A percentile compares a stretch with the other conserved stretches of the same genome.
These are phyloP conservation scores for Danielia oregonensis DNA, from an alignment of 805 yeast genomes.

Conservation along the genomic window DNA sequence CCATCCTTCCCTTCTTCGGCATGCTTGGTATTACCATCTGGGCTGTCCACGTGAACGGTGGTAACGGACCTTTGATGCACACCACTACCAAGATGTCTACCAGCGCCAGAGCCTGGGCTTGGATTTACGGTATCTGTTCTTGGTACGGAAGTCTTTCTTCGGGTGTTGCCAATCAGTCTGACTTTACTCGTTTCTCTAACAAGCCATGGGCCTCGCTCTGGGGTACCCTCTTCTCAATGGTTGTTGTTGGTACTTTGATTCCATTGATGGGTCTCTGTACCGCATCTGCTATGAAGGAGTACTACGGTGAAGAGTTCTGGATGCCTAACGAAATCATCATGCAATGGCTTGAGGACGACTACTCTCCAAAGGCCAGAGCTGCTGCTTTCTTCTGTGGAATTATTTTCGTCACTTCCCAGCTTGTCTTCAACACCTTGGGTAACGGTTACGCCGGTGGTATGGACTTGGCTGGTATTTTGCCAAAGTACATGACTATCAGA, in stretches of 20 bases:
- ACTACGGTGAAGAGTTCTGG: slow-evolving; percentile 42
- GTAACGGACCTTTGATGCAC: slow-evolving; percentile 23
- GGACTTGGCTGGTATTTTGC: slow-evolving; percentile 2
- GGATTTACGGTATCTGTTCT: slow-evolving; percentile 1
- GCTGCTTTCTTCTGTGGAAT: slow-evolving; percentile 44
- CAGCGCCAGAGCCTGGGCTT: slow-evolving; percentile 1
- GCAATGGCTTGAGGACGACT: slow-evolving; percentile 37
- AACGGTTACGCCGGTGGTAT: slow-evolving; percentile 2
- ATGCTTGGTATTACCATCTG: slow-evolving; percentile 35
- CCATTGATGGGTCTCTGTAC: slow-evolving; percentile 46
- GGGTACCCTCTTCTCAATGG: slow-evolving; percentile 33
- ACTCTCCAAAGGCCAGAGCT: slow-evolving; percentile 39
- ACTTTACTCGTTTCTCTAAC: slow-evolving; percentile 37
- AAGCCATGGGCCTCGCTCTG: slow-evolving; percentile 20
- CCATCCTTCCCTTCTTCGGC: slow-evolving; percentile 25
- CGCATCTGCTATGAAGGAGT: slow-evolving; percentile 38
- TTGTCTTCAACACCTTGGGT: slow-evolving; percentile 32
- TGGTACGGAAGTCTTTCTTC: slow-evolving; percentile 29
- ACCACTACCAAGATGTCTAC: slow-evolving; percentile 1
- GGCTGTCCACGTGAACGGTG: slow-evolving; percentile 24
- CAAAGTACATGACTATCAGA: not conserved
- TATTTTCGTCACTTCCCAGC: slow-evolving; percentile 29
- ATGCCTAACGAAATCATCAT: slow-evolving; percentile 40
- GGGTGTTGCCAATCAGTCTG: slow-evolving; percentile 38
- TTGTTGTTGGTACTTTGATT: slow-evolving; percentile 39